Evolutionary conservation across 2,329 filamentous ascomycete genomes (phyloP).

Genomic region (Beauveria sp.): DNA sequence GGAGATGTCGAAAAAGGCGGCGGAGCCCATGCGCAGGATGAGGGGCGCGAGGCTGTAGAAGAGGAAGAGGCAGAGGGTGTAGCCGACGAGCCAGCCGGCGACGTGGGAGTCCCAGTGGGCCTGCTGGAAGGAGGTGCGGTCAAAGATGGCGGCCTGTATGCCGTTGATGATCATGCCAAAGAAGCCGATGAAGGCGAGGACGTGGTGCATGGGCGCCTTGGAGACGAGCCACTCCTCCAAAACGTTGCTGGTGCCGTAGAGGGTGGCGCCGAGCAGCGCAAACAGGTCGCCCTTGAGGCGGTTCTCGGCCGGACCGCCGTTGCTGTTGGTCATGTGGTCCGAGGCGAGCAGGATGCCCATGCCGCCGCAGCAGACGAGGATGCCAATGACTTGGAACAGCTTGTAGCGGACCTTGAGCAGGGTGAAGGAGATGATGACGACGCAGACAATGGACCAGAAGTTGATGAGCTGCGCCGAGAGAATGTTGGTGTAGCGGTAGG

Average conservation of each 20-base stretch:
- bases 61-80: conserved; percentile 70
- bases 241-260: conserved; percentile 87
- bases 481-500: conserved; percentile 87
- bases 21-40: conserved; percentile 80
- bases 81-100: conserved; percentile 80
- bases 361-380: conserved; percentile 83
- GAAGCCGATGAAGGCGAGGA: conserved; percentile 82
- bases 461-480: conserved; percentile 92
- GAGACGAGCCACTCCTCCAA: conserved; percentile 92
- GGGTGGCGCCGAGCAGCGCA: conserved; percentile 77
- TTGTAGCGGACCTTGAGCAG: conserved; percentile 87
- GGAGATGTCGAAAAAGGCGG: conserved; percentile 95
- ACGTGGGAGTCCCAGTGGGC: conserved; percentile 61
- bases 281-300: conserved; percentile 90
- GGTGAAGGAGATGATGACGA: conserved; percentile 75
- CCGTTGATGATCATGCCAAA: conserved; percentile 90
- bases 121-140: conserved; percentile 61
- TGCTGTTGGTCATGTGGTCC: conserved; percentile 74
- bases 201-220: conserved; percentile 82
- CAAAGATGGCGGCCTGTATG: conserved; percentile 84
- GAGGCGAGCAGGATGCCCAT: conserved; percentile 80
- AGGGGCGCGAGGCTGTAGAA: conserved; percentile 88
- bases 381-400: conserved; percentile 74
- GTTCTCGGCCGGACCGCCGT: conserved; percentile 60
- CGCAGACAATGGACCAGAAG: conserved; percentile 96